Evolutionary conservation across 148 eudicot genomes (phyloP).

Genomic region (Rhododendron williamsianum): DNA sequence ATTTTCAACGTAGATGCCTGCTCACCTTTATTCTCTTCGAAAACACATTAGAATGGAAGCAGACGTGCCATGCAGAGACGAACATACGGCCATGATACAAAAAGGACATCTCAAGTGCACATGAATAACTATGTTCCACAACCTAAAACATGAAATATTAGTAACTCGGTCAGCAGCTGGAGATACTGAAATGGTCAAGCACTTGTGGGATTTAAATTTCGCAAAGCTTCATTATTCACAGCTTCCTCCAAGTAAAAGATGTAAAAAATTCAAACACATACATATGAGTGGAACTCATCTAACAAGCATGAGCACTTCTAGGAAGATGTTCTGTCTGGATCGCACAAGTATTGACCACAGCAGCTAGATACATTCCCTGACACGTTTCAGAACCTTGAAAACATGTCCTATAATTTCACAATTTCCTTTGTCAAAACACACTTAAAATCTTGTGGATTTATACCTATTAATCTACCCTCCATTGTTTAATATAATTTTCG

Average conservation of each 20-base stretch:
- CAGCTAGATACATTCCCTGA: background rate
- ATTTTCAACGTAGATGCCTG: background rate
- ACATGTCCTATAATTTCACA: background rate
- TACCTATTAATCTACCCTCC: background rate
- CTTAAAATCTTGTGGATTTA: background rate
- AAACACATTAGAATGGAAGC: constrained; percentile 96
- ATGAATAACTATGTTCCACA: constrained; percentile 85
- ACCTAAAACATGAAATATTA: constrained; percentile 40
- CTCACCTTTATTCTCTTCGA: constrained; percentile 93
- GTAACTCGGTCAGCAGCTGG: constrained; percentile 15
- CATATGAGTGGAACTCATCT: background rate
- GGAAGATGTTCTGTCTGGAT: background rate
- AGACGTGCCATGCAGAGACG: constrained; percentile 81
- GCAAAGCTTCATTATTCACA: background rate
- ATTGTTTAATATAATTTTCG: background rate
- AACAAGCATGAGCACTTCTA: background rate
- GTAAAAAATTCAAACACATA: background rate
- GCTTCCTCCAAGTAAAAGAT: background rate
- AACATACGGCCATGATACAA: constrained; percentile 97
- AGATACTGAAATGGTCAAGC: background rate
- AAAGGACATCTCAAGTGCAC: constrained; percentile 93
- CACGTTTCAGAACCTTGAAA: background rate
- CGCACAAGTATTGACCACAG: background rate
- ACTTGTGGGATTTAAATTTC: background rate
- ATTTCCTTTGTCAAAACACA: background rate